These are phyloP conservation scores for Inga oerstediana DNA, from an alignment of 306 rosid species.

Conservation along the genomic window DNA sequence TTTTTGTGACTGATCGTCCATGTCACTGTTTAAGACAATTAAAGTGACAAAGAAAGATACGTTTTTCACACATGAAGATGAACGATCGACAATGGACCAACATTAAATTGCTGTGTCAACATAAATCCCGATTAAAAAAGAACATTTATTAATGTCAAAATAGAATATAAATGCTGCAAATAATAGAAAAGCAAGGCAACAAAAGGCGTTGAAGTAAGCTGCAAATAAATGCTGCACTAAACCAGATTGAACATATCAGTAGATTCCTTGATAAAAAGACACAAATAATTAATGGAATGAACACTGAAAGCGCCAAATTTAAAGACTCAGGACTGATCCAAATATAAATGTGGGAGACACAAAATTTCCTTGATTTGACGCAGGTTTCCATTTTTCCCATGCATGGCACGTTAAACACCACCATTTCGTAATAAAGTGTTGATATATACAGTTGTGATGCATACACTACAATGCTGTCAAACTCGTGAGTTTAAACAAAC, in stretches of 20 bases:
- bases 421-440: background rate
- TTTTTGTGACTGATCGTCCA: background rate
- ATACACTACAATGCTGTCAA: no score
- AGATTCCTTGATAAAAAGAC: background rate
- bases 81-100: background rate
- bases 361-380: background rate
- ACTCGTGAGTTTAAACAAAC: no score
- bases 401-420: background rate
- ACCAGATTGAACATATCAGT: background rate
- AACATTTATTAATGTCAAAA: background rate
- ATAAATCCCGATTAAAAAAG: background rate
- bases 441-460: background rate
- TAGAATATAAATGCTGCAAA: background rate
- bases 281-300: background rate
- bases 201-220: background rate
- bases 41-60: background rate
- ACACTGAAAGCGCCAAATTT: background rate
- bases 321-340: background rate
- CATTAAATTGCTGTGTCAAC: background rate
- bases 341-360: background rate
- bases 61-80: background rate
- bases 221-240: background rate
- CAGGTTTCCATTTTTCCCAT: background rate
- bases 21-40: background rate
- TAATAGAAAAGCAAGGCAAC: background rate